Conservation (phyloP, 163 green algal genomes). For the Chlamydomonas reinhardtii region DNA sequence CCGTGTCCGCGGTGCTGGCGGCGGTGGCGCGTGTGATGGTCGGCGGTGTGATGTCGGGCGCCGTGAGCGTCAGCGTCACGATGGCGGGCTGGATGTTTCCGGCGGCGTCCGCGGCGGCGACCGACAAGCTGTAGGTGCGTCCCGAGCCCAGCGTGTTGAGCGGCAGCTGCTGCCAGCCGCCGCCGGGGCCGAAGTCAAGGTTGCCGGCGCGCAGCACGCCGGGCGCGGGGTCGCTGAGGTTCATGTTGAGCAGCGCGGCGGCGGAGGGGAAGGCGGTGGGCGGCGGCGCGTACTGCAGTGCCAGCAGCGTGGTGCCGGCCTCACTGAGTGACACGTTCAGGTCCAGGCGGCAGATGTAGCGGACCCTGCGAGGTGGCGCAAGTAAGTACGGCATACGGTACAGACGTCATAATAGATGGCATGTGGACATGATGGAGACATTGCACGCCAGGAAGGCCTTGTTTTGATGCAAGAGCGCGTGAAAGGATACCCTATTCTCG, state of each 20-base stretch:
- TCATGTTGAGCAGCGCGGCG: background rate
- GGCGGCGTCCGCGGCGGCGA: conserved; percentile 22
- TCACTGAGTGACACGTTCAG: conserved; percentile 50
- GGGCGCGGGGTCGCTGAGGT: background rate
- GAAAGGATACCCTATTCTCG: too few relatives aligned
- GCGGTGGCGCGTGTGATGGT: background rate
- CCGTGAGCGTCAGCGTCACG: background rate
- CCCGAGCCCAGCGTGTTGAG: conserved; percentile 2
- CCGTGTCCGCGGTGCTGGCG: background rate
- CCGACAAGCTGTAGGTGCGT: conserved; percentile 25
- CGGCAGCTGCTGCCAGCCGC: background rate
- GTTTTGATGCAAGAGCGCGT: too few relatives aligned
- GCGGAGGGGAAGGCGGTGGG: background rate
- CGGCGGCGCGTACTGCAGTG: conserved; percentile 31
- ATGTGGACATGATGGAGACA: too few relatives aligned
- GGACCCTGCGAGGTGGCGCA: conserved; percentile 2
- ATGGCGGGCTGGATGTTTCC: conserved; percentile 25
- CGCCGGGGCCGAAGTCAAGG: conserved; percentile 6
- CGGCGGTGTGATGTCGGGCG: conserved; percentile 27
- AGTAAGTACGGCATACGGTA: too few relatives aligned
- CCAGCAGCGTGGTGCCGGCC: conserved; percentile 21
- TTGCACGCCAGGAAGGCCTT: too few relatives aligned
- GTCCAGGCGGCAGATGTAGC: conserved; percentile 34
- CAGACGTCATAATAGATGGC: too few relatives aligned
- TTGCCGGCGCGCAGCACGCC: conserved; percentile 5